Evolutionary conservation across 192 early-diverging fungal species (phyloP).

Genomic region (Coemansia sp.): DNA sequence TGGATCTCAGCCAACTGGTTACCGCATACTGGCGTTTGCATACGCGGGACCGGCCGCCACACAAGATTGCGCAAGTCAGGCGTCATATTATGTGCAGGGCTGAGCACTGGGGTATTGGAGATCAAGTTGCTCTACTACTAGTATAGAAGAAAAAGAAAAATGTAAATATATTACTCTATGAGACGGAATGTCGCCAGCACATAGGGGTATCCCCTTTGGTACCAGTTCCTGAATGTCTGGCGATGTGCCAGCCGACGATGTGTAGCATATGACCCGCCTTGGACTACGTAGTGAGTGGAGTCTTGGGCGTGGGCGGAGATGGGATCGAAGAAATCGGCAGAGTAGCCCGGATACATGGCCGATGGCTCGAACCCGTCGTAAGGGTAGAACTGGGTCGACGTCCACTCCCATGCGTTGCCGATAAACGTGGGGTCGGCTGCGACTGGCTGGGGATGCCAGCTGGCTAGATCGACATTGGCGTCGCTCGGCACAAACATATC

Average conservation of each 20-base stretch:
- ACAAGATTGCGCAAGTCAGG: slow-evolving; percentile 13
- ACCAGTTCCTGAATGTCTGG: slow-evolving; percentile 88
- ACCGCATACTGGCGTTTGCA: slow-evolving; percentile 7
- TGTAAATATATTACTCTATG: background rate
- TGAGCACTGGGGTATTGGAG: slow-evolving; percentile 16
- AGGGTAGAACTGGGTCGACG: slow-evolving; percentile 63
- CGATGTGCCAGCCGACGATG: slow-evolving; percentile 72
- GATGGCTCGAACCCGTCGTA: slow-evolving; percentile 66
- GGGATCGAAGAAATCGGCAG: slow-evolving; percentile 87
- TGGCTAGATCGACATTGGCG: slow-evolving; percentile 69
- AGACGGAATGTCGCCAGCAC: slow-evolving; percentile 80
- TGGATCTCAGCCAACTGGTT: slow-evolving; percentile 2
- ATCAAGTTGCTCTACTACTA: background rate
- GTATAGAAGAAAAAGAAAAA: too few relatives aligned
- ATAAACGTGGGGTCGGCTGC: slow-evolving; percentile 23
- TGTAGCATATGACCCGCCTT: slow-evolving; percentile 88
- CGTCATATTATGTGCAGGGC: slow-evolving; percentile 17
- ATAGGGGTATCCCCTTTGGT: slow-evolving; percentile 82
- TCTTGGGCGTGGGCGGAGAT: slow-evolving; percentile 4
- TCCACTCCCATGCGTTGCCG: slow-evolving; percentile 82
- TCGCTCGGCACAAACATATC: slow-evolving; percentile 33
- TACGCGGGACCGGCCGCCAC: background rate
- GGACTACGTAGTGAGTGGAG: slow-evolving; percentile 73
- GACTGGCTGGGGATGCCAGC: slow-evolving; percentile 65
- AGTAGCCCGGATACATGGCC: slow-evolving; percentile 85